A percentile compares a stretch with the other conserved stretches of the same genome.
phyloP scores from a whole-genome alignment of 2,329 filamentous ascomycete species.

The Cordyceps farinosa region DNA sequence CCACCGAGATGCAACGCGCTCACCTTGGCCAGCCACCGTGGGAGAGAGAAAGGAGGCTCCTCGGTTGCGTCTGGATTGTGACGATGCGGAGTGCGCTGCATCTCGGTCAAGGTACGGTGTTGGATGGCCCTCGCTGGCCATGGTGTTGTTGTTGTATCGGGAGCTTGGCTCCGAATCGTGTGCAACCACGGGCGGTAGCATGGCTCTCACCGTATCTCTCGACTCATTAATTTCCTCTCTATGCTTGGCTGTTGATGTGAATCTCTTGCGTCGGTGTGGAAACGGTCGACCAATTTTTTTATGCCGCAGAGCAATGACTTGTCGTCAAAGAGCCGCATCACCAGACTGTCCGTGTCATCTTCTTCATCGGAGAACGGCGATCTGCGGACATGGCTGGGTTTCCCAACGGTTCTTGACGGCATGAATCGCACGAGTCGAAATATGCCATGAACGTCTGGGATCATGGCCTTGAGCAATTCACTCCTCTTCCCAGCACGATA shows the following conservation, averaged over 20 bases:
- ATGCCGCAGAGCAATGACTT: neutral
- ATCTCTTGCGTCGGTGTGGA: neutral
- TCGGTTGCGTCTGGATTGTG: neutral
- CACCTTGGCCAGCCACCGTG: slow-evolving; percentile 4
- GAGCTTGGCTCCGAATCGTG: neutral
- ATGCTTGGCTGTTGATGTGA: neutral
- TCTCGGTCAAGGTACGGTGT: neutral
- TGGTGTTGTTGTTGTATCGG: neutral
- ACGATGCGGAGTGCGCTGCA: neutral
- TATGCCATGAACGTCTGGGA: no score
- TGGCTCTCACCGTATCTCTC: neutral
- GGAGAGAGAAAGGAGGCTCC: neutral
- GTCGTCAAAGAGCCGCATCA: no score
- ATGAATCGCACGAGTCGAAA: no score
- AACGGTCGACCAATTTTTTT: neutral
- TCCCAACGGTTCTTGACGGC: no score
- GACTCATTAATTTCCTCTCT: neutral
- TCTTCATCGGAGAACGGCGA: no score
- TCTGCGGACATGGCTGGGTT: no score
- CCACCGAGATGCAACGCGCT: neutral
- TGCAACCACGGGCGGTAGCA: slow-evolving; percentile 1
- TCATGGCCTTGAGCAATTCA: no score
- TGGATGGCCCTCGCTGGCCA: neutral
- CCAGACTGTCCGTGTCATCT: no score
- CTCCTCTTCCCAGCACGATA: no score